A percentile compares a stretch with the other conserved stretches of the same genome.
These are phyloP conservation scores for Phytophthora litchii DNA, from an alignment of 352 stramenopile species.

Conservation along the genomic window DNA sequence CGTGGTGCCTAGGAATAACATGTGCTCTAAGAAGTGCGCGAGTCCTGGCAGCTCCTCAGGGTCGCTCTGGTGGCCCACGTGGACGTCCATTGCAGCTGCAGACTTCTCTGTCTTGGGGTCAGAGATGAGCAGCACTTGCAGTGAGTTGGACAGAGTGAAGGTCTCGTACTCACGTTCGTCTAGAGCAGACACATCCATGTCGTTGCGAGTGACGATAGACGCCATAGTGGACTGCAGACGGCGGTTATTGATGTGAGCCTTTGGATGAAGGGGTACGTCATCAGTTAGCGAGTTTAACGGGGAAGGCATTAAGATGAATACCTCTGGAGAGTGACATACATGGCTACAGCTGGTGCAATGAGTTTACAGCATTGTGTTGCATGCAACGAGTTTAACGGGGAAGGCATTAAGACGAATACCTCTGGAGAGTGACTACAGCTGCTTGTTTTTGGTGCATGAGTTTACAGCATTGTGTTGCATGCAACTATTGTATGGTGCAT, in stretches of 20 bases:
- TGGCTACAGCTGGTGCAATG: too few species aligned
- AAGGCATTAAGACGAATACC: too few species aligned
- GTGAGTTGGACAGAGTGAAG: constrained; percentile 53
- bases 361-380: too few species aligned
- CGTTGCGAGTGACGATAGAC: constrained; percentile 45
- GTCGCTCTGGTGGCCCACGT: constrained; percentile 94
- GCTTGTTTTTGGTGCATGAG: too few species aligned
- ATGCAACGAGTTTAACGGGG: too few species aligned
- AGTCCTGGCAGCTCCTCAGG: constrained; percentile 85
- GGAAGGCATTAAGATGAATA: constrained; percentile 1
- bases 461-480: too few species aligned
- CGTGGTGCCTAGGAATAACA: constrained; percentile 96
- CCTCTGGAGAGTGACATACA: constrained; percentile 3
- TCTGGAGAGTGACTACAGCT: too few species aligned
- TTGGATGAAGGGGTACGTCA: constrained; percentile 2
- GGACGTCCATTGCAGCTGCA: constrained; percentile 94
- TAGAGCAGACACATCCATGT: constrained; percentile 67
- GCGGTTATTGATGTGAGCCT: constrained; percentile 11
- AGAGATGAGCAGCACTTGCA: constrained; percentile 87
- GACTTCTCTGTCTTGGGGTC: constrained; percentile 93
- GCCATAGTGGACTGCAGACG: constrained; percentile 22
- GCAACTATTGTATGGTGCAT: too few species aligned
- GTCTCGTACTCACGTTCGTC: constrained; percentile 70
- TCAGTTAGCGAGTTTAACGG: neutral
- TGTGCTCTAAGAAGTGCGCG: constrained; percentile 96